Conservation (phyloP, 2,329 filamentous ascomycete species). For the Helotiales sp. region DNA sequence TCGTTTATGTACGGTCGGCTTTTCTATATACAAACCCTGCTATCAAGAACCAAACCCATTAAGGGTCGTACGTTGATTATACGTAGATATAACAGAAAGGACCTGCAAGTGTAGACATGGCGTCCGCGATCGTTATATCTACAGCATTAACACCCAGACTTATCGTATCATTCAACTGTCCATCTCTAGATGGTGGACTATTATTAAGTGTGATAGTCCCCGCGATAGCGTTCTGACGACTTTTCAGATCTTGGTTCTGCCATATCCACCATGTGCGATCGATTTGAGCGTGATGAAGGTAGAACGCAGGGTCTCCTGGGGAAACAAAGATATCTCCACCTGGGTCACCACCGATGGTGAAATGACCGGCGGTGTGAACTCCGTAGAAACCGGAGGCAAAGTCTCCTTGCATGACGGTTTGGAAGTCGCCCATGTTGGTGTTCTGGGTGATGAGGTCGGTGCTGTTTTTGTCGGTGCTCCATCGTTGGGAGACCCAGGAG, state of each 20-base stretch:
- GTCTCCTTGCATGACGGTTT: slow-evolving; percentile 47
- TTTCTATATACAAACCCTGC: slow-evolving; percentile 3
- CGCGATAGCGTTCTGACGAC: slow-evolving; percentile 29
- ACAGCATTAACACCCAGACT: slow-evolving; percentile 30
- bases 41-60: neutral
- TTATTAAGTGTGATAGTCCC: slow-evolving; percentile 45
- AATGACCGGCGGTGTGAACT: slow-evolving; percentile 44
- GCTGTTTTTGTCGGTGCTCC: slow-evolving; percentile 35
- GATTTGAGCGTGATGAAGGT: slow-evolving; percentile 46
- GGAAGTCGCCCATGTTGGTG: slow-evolving; percentile 42
- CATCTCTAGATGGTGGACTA: slow-evolving; percentile 41
- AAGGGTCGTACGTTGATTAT: neutral
- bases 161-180: slow-evolving; percentile 42
- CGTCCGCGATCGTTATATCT: slow-evolving; percentile 35
- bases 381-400: slow-evolving; percentile 36
- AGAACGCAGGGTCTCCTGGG: slow-evolving; percentile 47
- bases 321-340: slow-evolving; percentile 46
- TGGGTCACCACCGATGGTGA: slow-evolving; percentile 46
- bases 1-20: too few relatives aligned
- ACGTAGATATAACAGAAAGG: slow-evolving; percentile 48
- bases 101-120: slow-evolving; percentile 44
- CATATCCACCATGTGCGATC: slow-evolving; percentile 50
- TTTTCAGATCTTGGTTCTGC: slow-evolving; percentile 46
- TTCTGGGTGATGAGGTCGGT: slow-evolving; percentile 25
- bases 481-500: slow-evolving; percentile 38